Evolutionary conservation across 495 filamentous ascomycete genomes (phyloP), one percentile per base, ranked within the genome.

Genomic region (Penicillium robsamsonii): DNA sequence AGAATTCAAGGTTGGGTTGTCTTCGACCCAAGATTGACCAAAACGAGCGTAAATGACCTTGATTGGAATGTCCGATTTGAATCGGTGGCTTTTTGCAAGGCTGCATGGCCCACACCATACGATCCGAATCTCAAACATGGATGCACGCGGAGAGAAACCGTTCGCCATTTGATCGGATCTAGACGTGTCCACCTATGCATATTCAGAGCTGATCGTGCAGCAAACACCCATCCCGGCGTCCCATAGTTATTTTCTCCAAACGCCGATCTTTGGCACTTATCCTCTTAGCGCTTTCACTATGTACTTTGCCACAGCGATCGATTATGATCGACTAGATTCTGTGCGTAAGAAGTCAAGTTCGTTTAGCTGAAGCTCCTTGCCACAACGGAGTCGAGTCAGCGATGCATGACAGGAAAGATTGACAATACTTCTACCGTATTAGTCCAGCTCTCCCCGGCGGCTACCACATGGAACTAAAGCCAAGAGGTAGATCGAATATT

Each of bases 401-500:
- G n/a, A 50, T 41, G 33, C 11, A 24, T 17, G 25, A 50, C 41
- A 20, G 54, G 6, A 35, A 18, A 5, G 40, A 40, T 57, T 51
- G 1, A 3, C 55, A 5, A 13, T 5, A 7, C 7, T n/a, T n/a
- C n/a, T n/a, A n/a, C n/a, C n/a, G n/a, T n/a, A n/a, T n/a, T n/a
- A 30, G 47, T 45, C 22, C 27, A 46, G 29, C 7, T 18, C 6
- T 20, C 27, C 24, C 15, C 6, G 10, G 56, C 27, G 43, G 18
- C 17, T 47, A 45, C 43, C 30, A 33, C n/a, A 25, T 1, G 7
- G 30, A 15, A 40, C 18, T n/a, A 15, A 4, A 47, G 30, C 40
- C 46, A 47, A 55, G 41, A 58, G 25, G 55, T 41, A 17, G 41
- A 58, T 55, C 42, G 31, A 43, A 35, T 46, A 35, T 44, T 33